These are phyloP conservation scores for Keithomyces neogunnii DNA, from an alignment of 2,329 filamentous ascomycete species.

Conservation along the genomic window DNA sequence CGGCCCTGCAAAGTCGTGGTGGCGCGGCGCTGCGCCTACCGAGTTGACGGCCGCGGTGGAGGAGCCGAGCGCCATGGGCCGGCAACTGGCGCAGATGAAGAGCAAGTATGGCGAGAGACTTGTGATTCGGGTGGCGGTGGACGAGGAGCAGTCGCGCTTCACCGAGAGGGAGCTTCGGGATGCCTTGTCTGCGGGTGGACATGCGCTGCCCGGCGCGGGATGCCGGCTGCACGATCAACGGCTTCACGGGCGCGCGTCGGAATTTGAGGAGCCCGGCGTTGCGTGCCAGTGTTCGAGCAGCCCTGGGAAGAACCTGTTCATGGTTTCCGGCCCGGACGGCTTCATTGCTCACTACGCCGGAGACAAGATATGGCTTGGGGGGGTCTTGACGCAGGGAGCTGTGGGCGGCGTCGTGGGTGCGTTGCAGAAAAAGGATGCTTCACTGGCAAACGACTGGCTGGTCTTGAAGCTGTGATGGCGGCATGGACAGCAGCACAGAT, in stretches of 20 bases:
- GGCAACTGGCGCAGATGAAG: constrained; percentile 57
- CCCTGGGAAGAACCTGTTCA: constrained; percentile 55
- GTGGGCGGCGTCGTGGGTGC: constrained; percentile 59
- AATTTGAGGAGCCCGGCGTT: constrained; percentile 20
- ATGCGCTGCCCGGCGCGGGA: constrained; percentile 1
- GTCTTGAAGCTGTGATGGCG: constrained; percentile 39
- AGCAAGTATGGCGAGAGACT: constrained; percentile 45
- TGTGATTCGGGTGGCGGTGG: constrained; percentile 67
- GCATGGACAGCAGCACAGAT: too few relatives aligned
- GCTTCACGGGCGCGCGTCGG: constrained; percentile 19
- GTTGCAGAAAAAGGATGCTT: constrained; percentile 40
- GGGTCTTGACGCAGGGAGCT: constrained; percentile 65
- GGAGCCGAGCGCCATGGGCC: constrained; percentile 42
- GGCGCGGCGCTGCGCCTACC: constrained; percentile 9
- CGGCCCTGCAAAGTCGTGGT: constrained; percentile 12
- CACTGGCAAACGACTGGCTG: constrained; percentile 35
- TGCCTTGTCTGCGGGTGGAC: constrained; percentile 13
- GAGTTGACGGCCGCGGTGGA: constrained; percentile 14
- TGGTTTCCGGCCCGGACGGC: constrained; percentile 85
- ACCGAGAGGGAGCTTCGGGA: constrained; percentile 37
- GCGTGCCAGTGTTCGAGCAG: constrained; percentile 18
- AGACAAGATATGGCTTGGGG: constrained; percentile 64
- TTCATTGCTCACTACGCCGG: constrained; percentile 79
- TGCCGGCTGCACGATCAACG: constrained; percentile 23
- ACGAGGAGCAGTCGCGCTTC: constrained; percentile 68